Evolutionary conservation across 768 basidiomycete genomes (phyloP).

Genomic region (Suillus alpinus): DNA sequence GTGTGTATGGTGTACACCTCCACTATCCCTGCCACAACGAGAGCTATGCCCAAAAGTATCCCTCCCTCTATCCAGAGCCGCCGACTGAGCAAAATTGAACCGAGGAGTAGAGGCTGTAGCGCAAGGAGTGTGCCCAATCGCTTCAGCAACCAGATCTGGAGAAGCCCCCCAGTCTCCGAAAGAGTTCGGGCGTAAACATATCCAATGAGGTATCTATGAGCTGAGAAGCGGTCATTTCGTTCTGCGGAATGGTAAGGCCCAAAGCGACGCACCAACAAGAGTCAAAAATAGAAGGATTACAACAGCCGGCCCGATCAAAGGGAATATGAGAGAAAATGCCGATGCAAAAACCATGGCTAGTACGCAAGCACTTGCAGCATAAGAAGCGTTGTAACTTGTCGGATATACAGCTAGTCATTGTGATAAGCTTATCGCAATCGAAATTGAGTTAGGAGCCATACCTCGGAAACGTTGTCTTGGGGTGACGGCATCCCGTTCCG

Average conservation of each 20-base stretch:
- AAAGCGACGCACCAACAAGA: constrained; percentile 52
- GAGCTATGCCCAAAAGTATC: constrained; percentile 54
- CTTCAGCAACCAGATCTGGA: constrained; percentile 74
- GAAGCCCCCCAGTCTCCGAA: constrained; percentile 71
- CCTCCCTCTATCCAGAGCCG: constrained; percentile 72
- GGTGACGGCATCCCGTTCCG: constrained; percentile 61
- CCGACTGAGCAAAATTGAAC: constrained; percentile 67
- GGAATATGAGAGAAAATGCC: constrained; percentile 72
- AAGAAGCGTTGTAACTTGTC: constrained; percentile 64
- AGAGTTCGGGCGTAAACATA: constrained; percentile 74
- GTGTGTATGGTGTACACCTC: constrained; percentile 56
- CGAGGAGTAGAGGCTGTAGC: constrained; percentile 72
- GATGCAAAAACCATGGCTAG: constrained; percentile 71
- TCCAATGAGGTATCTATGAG: constrained; percentile 77
- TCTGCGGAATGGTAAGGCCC: background rate
- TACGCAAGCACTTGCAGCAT: constrained; percentile 62
- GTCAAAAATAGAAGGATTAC: constrained; percentile 62
- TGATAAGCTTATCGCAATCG: background rate
- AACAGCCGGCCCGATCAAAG: constrained; percentile 71
- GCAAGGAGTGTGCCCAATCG: constrained; percentile 69
- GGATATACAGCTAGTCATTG: constrained; percentile 62
- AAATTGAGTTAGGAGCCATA: constrained; percentile 30
- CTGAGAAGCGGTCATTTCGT: constrained; percentile 32
- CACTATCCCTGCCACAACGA: constrained; percentile 53
- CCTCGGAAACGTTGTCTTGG: constrained; percentile 79